Conservation (phyloP, 2,329 filamentous ascomycete genomes). For the Xylariaceae sp. region DNA sequence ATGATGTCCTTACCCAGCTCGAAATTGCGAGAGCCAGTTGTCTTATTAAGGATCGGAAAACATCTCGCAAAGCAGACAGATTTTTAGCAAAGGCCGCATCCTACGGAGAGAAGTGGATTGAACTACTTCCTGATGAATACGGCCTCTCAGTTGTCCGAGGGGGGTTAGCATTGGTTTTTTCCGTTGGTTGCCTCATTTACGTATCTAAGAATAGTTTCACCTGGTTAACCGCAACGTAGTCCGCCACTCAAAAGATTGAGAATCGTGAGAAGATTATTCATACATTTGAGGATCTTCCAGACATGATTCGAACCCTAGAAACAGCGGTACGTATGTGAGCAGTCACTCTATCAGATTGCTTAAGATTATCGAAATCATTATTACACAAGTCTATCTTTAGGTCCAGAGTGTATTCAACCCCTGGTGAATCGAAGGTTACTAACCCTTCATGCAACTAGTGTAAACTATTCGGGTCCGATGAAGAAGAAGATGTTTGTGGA, state of each 20-base stretch:
- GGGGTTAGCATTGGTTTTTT: conserved; percentile 6
- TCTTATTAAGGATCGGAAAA: neutral
- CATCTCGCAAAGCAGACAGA: conserved; percentile 1
- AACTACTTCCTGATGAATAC: conserved; percentile 13
- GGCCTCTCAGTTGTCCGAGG: conserved; percentile 8
- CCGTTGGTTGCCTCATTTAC: neutral
- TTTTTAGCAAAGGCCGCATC: conserved; percentile 13
- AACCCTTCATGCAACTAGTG: too few relatives aligned
- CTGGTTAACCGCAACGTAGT: neutral
- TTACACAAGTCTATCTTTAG: too few relatives aligned
- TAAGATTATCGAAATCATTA: too few relatives aligned
- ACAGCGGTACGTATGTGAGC: conserved; percentile 3
- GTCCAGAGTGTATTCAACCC: too few relatives aligned
- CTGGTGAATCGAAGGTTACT: too few relatives aligned
- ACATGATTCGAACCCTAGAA: conserved; percentile 17
- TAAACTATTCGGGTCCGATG: conserved; percentile 5
- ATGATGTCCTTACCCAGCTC: conserved; percentile 1
- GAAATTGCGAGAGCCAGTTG: conserved; percentile 2
- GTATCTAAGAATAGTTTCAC: neutral
- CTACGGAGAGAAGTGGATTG: conserved; percentile 8
- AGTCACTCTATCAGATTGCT: neutral
- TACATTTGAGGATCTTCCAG: conserved; percentile 12
- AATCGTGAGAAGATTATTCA: conserved; percentile 13
- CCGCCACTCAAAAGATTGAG: conserved; percentile 5
- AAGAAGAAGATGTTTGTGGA: neutral